Percentiles rank a stretch among this genome's conserved stretches.
phyloP scores from a whole-genome alignment of 1,284 basidiomycete genomes.

The Austroboletus rostrupii region DNA sequence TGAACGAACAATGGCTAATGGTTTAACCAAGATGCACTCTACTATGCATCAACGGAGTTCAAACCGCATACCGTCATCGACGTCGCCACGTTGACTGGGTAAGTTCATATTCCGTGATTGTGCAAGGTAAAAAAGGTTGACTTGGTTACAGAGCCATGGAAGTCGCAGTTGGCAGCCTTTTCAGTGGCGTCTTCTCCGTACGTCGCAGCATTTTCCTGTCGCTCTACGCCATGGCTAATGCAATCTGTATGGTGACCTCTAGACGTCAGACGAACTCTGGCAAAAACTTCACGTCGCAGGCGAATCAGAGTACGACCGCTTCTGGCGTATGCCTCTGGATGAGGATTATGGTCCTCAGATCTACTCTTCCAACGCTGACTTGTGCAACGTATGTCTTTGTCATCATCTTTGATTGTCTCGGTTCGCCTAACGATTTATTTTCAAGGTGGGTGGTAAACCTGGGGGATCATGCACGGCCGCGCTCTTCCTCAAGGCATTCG shows the following conservation, averaged over 20 bases:
- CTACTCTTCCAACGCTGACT: conserved; percentile 73
- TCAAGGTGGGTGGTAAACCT: conserved; percentile 58
- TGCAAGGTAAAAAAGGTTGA: not conserved
- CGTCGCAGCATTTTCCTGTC: conserved; percentile 14
- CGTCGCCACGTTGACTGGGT: conserved; percentile 80
- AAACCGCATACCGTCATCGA: conserved; percentile 83
- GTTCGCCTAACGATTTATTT: conserved; percentile 3
- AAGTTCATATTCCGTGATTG: conserved; percentile 11
- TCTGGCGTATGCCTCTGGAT: conserved; percentile 84
- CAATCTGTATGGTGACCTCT: not conserved
- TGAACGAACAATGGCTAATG: not conserved
- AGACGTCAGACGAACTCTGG: conserved; percentile 78
- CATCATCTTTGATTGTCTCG: not conserved
- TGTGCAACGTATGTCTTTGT: conserved; percentile 63
- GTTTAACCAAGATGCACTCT: conserved; percentile 65
- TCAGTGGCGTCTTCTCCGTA: conserved; percentile 79
- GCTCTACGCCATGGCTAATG: too few species aligned
- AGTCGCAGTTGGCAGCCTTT: conserved; percentile 70
- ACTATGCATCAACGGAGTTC: conserved; percentile 77
- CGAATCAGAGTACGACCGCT: conserved; percentile 70
- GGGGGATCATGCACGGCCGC: conserved; percentile 82
- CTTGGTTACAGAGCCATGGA: conserved; percentile 51
- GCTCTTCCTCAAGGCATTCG: conserved; percentile 81
- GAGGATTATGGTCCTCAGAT: conserved; percentile 81
- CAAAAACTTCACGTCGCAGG: conserved; percentile 67